Evolutionary conservation across 2,329 filamentous ascomycete genomes (phyloP).

Genomic region (Beauveria australis): DNA sequence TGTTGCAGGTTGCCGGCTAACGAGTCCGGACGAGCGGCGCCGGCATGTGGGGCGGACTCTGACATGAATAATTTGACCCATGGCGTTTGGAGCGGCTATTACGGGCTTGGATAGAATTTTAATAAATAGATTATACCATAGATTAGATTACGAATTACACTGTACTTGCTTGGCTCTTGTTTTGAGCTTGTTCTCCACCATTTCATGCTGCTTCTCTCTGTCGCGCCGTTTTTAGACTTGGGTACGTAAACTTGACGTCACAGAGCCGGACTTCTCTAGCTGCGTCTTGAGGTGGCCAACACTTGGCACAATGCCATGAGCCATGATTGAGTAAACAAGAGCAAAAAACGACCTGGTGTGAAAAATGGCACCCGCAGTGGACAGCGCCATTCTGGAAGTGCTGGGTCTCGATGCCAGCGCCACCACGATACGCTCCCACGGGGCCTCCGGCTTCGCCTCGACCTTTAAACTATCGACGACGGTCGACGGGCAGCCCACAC

Average conservation of each 20-base stretch:
- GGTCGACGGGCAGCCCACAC: conserved; percentile 38
- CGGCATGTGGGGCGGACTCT: conserved; percentile 1
- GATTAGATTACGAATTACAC: not conserved
- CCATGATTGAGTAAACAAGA: too few species aligned
- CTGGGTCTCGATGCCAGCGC: conserved; percentile 48
- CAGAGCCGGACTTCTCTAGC: not conserved
- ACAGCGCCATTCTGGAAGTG: conserved; percentile 53
- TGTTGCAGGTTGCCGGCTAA: not conserved
- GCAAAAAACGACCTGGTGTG: too few species aligned
- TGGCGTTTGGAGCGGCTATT: conserved; percentile 6
- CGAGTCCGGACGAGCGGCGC: conserved; percentile 2
- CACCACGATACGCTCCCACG: conserved; percentile 51
- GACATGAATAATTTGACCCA: not conserved
- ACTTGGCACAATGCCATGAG: too few species aligned
- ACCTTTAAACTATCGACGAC: conserved; percentile 50
- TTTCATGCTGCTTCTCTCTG: too few species aligned
- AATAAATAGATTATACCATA: conserved; percentile 6
- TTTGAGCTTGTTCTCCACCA: not conserved
- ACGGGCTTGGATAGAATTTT: conserved; percentile 4
- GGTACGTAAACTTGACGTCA: conserved; percentile 4
- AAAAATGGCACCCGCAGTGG: conserved; percentile 41
- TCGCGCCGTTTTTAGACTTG: not conserved
- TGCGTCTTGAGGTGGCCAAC: too few species aligned
- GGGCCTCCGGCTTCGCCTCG: conserved; percentile 60
- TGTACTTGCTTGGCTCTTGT: not conserved